Percentiles rank a stretch among this genome's conserved stretches.
These are phyloP conservation scores for Beauveria varroae DNA, from an alignment of 2,329 filamentous ascomycete genomes.

Conservation along the genomic window DNA sequence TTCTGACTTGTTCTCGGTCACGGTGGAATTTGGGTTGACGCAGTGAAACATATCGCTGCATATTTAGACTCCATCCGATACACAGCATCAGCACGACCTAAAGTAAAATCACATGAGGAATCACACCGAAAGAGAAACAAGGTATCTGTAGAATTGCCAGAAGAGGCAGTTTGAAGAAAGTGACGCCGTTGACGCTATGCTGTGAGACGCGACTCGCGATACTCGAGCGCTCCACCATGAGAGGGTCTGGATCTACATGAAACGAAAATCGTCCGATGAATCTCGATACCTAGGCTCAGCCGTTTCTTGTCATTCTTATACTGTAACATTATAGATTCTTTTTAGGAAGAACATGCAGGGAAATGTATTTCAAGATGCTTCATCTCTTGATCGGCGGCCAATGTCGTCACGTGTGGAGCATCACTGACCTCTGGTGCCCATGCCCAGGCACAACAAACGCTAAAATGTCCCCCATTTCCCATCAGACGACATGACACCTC, in stretches of 20 bases:
- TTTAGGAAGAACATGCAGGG: not conserved
- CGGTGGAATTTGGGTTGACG: not conserved
- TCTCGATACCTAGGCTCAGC: no score
- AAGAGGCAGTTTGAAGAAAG: no score
- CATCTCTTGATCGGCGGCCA: not conserved
- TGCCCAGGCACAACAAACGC: not conserved
- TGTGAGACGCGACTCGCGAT: not conserved
- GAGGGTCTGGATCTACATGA: not conserved
- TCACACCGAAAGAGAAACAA: no score
- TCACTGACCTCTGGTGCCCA: not conserved
- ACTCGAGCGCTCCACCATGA: not conserved
- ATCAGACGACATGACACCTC: not conserved
- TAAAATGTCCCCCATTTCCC: not conserved
- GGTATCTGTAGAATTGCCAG: no score
- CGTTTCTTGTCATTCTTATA: no score
- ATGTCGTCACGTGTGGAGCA: constrained; percentile 6
- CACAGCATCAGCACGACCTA: no score
- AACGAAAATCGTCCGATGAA: not conserved
- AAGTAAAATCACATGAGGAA: no score
- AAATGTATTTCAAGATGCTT: not conserved
- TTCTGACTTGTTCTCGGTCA: not conserved
- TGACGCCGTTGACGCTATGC: not conserved
- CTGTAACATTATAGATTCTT: no score
- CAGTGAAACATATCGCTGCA: not conserved
- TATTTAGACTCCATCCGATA: no score